Percentiles rank a stretch among this genome's conserved stretches.
Conservation (phyloP, 805 yeast species). For the Sungouiozyma intestinalis region DNA sequence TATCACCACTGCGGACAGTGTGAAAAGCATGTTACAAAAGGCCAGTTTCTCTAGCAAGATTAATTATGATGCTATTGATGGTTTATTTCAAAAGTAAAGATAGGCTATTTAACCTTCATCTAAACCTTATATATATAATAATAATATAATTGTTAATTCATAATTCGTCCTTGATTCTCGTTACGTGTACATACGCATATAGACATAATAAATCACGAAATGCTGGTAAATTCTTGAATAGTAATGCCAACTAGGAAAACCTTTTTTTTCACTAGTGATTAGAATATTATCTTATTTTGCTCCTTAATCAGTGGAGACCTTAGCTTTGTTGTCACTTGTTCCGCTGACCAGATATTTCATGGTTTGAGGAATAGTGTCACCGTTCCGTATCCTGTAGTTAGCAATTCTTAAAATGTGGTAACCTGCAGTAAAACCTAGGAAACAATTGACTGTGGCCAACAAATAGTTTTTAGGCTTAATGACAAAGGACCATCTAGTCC, state of each 20-base stretch:
- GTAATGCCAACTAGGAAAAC: background rate
- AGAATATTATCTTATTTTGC: conserved; percentile 9
- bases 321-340: conserved; percentile 1
- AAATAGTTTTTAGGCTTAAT: conserved; percentile 81
- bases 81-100: conserved; percentile 23
- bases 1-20: conserved; percentile 65
- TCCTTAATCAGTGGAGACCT: background rate
- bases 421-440: conserved; percentile 85
- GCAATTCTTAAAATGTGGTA: conserved; percentile 68
- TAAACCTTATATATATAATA: background rate
- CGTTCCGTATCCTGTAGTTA: conserved; percentile 52
- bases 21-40: conserved; percentile 63
- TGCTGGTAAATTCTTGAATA: background rate
- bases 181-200: no score
- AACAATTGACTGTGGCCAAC: conserved; percentile 89
- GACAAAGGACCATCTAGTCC: conserved; percentile 98
- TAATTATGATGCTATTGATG: conserved; percentile 73
- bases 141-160: no score
- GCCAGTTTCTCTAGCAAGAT: conserved; percentile 79
- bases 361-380: conserved; percentile 51
- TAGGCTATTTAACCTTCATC: background rate
- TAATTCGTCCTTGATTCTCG: background rate
- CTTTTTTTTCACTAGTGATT: conserved; percentile 7
- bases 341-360: conserved; percentile 51
- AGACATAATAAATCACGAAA: background rate